Percentiles rank a stretch among this genome's conserved stretches.
Evolutionary conservation across 139 green algal species (phyloP).

Genomic region (Tetradesmus obliquus): DNA sequence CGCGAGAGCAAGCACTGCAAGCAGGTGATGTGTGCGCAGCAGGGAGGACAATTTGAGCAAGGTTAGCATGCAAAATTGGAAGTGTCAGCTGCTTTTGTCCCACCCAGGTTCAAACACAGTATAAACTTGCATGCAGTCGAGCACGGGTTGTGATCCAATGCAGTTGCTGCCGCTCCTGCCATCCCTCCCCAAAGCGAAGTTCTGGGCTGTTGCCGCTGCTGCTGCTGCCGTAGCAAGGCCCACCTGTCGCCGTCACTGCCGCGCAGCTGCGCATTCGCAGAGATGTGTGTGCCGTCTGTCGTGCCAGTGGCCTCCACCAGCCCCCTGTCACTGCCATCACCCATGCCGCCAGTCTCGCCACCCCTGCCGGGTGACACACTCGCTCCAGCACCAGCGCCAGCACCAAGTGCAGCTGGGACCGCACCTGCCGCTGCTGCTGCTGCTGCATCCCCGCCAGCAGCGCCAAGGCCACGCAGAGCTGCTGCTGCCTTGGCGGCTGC

Average conservation of each 20-base stretch:
- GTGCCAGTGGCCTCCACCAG: slow-evolving; percentile 38
- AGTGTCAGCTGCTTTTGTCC: too few relatives aligned
- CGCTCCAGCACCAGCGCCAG: background rate
- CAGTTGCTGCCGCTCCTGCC: too few relatives aligned
- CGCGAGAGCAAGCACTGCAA: slow-evolving; percentile 46
- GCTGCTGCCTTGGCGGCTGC: slow-evolving; percentile 9
- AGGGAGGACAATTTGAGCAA: background rate
- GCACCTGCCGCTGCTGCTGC: background rate
- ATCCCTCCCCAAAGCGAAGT: too few relatives aligned
- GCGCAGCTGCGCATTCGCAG: slow-evolving; percentile 1
- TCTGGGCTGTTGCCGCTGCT: too few relatives aligned
- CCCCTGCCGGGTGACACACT: background rate
- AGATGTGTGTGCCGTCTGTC: slow-evolving; percentile 44
- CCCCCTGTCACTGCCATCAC: slow-evolving; percentile 15
- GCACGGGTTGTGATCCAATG: too few relatives aligned
- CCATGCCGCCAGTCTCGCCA: background rate
- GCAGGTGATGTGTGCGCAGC: background rate
- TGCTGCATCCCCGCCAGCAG: background rate
- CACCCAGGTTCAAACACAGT: too few relatives aligned
- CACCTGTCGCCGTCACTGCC: slow-evolving; percentile 49
- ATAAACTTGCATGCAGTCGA: too few relatives aligned
- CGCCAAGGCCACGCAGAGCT: background rate
- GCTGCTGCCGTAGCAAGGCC: background rate
- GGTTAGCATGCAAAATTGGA: background rate
- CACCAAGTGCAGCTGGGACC: background rate